These are phyloP conservation scores for Telfairia occidentalis DNA, from an alignment of 331 rosid genomes.

Conservation along the genomic window DNA sequence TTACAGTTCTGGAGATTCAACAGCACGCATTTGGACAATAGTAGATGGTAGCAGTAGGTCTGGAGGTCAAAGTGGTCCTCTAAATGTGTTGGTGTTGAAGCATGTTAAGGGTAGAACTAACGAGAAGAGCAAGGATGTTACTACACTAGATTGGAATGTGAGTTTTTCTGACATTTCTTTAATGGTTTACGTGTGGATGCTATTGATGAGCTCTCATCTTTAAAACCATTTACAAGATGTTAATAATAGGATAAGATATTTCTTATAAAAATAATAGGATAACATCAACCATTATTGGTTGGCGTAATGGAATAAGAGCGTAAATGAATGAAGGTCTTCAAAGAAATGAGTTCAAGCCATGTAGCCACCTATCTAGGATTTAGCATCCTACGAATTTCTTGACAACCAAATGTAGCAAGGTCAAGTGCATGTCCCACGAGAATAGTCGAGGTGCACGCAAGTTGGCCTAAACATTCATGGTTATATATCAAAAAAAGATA, in stretches of 20 bases:
- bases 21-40: slow-evolving; percentile 85
- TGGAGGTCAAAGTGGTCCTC: slow-evolving; percentile 33
- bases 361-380: too few species aligned
- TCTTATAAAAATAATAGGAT: too few species aligned
- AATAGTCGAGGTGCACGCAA: too few species aligned
- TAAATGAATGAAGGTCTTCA: too few species aligned
- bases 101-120: slow-evolving; percentile 80
- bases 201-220: background rate
- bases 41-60: slow-evolving; percentile 46
- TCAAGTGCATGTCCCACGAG: too few species aligned
- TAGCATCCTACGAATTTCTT: too few species aligned
- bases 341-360: too few species aligned
- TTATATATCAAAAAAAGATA: too few species aligned
- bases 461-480: too few species aligned
- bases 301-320: too few species aligned
- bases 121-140: slow-evolving; percentile 92
- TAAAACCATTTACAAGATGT: background rate
- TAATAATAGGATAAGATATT: background rate
- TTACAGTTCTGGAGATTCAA: slow-evolving; percentile 81
- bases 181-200: background rate
- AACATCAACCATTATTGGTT: too few species aligned
- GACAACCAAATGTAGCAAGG: too few species aligned
- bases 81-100: slow-evolving; percentile 48
- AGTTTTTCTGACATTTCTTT: slow-evolving; percentile 25
- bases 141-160: slow-evolving; percentile 98